These are phyloP conservation scores for Oryza meyeriana DNA, from an alignment of 176 grass and related monocot genomes.

Conservation along the genomic window DNA sequence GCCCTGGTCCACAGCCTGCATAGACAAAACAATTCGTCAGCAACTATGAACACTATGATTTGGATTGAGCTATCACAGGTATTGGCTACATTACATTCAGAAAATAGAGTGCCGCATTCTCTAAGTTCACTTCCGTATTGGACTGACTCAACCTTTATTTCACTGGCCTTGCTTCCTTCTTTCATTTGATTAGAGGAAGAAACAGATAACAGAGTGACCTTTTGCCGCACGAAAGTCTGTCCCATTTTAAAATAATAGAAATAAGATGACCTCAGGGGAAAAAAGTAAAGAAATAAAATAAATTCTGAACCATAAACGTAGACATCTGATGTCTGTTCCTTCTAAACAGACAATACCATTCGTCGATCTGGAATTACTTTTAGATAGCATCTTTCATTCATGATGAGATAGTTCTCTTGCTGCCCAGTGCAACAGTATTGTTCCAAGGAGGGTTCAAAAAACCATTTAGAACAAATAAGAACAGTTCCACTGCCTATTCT, in stretches of 20 bases:
- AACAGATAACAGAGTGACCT: constrained; percentile 65
- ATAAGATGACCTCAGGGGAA: constrained; percentile 29
- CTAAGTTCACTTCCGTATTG: constrained; percentile 62
- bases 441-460: constrained; percentile 7
- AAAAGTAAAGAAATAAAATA: constrained; percentile 12
- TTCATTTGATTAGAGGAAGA: constrained; percentile 53
- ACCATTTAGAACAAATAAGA: background rate
- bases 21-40: constrained; percentile 27
- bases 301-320: background rate
- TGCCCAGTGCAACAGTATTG: background rate
- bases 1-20: constrained; percentile 41
- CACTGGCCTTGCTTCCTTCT: constrained; percentile 47
- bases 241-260: constrained; percentile 55
- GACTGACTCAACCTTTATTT: constrained; percentile 47
- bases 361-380: background rate
- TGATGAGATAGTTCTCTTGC: background rate
- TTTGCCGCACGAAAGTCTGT: constrained; percentile 98
- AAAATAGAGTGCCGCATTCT: constrained; percentile 57
- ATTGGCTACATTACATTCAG: constrained; percentile 59
- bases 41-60: constrained; percentile 15
- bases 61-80: constrained; percentile 37
- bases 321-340: background rate
- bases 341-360: constrained; percentile 13
- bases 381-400: background rate
- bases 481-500: background rate